Evolutionary conservation across 1,284 basidiomycete genomes (phyloP), one percentile per base, ranked within the genome.

Genomic region (Ceratobasidium papillatum): DNA sequence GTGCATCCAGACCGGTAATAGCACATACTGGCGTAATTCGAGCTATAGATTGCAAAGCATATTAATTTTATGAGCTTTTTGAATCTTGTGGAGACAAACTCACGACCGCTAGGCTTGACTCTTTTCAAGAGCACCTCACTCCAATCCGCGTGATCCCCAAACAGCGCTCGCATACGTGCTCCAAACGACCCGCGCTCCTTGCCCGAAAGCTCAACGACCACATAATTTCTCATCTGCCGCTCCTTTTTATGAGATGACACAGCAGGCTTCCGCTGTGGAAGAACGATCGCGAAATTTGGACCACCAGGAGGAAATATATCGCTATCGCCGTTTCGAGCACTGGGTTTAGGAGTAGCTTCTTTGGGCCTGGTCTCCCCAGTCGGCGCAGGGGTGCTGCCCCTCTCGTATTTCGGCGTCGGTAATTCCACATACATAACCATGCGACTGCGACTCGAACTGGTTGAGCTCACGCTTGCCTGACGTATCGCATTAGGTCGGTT

Each of bases 1-100:
- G 75, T 0, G 83, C 83, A 0, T 79, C 78, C 0, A 83, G 76
- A 1, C 83, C 83, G 0, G 83, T 84, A 56, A 84, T 79, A 5
- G 82, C 80, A 66, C 83, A 84, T 27, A 78, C 79, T 19, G 78
- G 78, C 66, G 65, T 63, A 25, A 49, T 62, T 17, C 49, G 63
- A 32, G 59, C 77, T 78, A 41, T 38, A 52, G 12, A 52, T 30
- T 8, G 52, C 32, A 56, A 19, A 62, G 30, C 25, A 51, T 34
- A 3, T 47, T 30, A 11, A 59, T 30, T 22, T 34, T 32, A 62
- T 43, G 30, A n/a, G 22, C 25, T 43, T 49, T 43, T 36, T n/a
- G n/a, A 9, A 11, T n/a, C 19, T 7, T 17, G 45, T 12, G 19
- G 30, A 19, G 22, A n/a, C 12, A 59, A 79, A 79, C 14, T 79